Conservation (phyloP, 768 basidiomycete genomes). For the Dacryopinax spathularia region DNA sequence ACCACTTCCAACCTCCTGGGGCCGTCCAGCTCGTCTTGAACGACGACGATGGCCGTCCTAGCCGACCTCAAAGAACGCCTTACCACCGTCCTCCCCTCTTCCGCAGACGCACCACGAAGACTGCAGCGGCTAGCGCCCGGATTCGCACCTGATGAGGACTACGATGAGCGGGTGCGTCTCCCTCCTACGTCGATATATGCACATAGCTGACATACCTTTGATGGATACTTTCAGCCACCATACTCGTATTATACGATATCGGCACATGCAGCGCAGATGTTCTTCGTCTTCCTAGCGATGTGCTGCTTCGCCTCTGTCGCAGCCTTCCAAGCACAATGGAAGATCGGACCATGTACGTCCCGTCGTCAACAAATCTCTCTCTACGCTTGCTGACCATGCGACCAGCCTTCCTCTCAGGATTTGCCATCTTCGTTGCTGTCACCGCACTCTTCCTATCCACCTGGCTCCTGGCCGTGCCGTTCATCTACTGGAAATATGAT, state of each 20-base stretch:
- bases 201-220: too few relatives aligned
- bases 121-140: background rate
- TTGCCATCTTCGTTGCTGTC: constrained; percentile 69
- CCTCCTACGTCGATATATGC: background rate
- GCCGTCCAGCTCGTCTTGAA: too few relatives aligned
- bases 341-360: constrained; percentile 70
- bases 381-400: background rate
- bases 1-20: too few relatives aligned
- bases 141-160: constrained; percentile 1
- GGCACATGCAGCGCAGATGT: constrained; percentile 60
- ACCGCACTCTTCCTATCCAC: constrained; percentile 55
- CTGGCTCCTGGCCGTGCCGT: constrained; percentile 63
- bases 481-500: constrained; percentile 75
- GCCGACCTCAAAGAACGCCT: background rate
- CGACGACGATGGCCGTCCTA: background rate
- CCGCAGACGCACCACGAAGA: background rate
- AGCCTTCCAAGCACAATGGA: constrained; percentile 71
- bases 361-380: constrained; percentile 2
- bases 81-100: background rate
- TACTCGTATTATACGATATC: constrained; percentile 71
- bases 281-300: constrained; percentile 89
- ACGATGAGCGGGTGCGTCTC: constrained; percentile 6
- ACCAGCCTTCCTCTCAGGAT: constrained; percentile 71
- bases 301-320: constrained; percentile 84
- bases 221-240: constrained; percentile 47